phyloP scores from a whole-genome alignment of 768 basidiomycete genomes.

The Lactarius hengduanensis region DNA sequence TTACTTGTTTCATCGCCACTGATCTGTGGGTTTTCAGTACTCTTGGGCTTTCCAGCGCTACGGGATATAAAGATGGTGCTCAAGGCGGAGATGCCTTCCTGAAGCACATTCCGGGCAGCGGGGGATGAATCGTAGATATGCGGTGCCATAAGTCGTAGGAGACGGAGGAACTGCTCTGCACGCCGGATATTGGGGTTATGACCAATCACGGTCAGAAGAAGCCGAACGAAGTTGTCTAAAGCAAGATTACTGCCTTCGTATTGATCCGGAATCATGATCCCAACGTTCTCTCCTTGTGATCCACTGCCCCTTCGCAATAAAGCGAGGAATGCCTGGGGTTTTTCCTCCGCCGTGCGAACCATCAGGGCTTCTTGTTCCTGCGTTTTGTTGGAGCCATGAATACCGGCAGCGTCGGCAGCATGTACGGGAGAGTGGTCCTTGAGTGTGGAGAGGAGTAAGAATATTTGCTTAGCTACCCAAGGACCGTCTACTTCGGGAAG shows the following conservation, averaged over 20 bases:
- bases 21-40: slow-evolving; percentile 36
- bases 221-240: slow-evolving; percentile 63
- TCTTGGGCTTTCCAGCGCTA: slow-evolving; percentile 45
- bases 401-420: slow-evolving; percentile 60
- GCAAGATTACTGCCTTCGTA: slow-evolving; percentile 56
- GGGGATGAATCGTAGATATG: slow-evolving; percentile 56
- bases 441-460: slow-evolving; percentile 57
- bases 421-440: slow-evolving; percentile 41
- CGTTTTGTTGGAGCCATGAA: slow-evolving; percentile 57
- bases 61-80: slow-evolving; percentile 52
- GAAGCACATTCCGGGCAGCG: slow-evolving; percentile 52
- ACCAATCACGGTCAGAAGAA: slow-evolving; percentile 78
- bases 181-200: slow-evolving; percentile 66
- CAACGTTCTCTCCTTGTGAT: slow-evolving; percentile 21
- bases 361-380: slow-evolving; percentile 73
- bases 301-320: slow-evolving; percentile 46
- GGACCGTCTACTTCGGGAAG: slow-evolving; percentile 48
- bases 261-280: slow-evolving; percentile 52
- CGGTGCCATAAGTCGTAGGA: slow-evolving; percentile 57
- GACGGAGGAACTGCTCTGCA: slow-evolving; percentile 65
- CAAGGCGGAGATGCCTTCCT: slow-evolving; percentile 69
- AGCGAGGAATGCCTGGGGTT: slow-evolving; percentile 66
- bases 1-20: slow-evolving; percentile 34
- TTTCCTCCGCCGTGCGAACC: slow-evolving; percentile 67
- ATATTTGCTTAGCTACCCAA: slow-evolving; percentile 57